A percentile compares a stretch with the other conserved stretches of the same genome.
Conservation (phyloP, 257 asterid species). For the Coffea eugenioides region DNA sequence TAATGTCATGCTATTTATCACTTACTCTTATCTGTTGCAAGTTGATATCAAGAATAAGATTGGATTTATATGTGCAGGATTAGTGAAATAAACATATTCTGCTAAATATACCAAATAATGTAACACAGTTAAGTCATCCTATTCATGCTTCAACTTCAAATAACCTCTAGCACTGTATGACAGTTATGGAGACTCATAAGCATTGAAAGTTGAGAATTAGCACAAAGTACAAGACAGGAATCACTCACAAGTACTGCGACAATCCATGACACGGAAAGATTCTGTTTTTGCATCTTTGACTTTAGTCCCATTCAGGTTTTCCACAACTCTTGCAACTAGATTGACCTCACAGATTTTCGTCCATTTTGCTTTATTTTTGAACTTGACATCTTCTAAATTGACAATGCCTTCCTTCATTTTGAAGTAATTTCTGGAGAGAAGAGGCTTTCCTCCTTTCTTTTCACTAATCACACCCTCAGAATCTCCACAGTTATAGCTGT, state of each 20-base stretch:
- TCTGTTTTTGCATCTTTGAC: conserved; percentile 13
- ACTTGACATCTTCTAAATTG: not conserved
- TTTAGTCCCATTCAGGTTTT: not conserved
- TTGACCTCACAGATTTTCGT: conserved; percentile 2
- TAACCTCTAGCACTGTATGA: not conserved
- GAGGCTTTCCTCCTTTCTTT: conserved; percentile 10
- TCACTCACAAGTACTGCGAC: conserved; percentile 19
- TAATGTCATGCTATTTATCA: too few species aligned
- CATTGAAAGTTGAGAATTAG: not conserved
- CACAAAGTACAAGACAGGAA: not conserved
- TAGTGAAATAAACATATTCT: too few species aligned
- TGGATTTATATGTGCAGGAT: too few species aligned
- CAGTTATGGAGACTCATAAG: not conserved
- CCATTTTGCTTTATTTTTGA: conserved; percentile 6
- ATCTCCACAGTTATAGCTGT: not conserved
- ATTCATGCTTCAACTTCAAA: not conserved
- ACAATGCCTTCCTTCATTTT: conserved; percentile 7
- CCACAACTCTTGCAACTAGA: not conserved
- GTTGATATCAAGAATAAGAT: too few species aligned
- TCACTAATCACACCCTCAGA: not conserved
- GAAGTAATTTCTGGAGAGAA: conserved; percentile 2
- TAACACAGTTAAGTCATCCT: too few species aligned
- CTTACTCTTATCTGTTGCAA: too few species aligned
- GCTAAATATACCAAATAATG: too few species aligned
- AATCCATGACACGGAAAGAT: conserved; percentile 12